Evolutionary conservation across 2,329 filamentous ascomycete genomes (phyloP), one percentile per base, ranked within the genome.

Genomic region (Zasmidium cellare): DNA sequence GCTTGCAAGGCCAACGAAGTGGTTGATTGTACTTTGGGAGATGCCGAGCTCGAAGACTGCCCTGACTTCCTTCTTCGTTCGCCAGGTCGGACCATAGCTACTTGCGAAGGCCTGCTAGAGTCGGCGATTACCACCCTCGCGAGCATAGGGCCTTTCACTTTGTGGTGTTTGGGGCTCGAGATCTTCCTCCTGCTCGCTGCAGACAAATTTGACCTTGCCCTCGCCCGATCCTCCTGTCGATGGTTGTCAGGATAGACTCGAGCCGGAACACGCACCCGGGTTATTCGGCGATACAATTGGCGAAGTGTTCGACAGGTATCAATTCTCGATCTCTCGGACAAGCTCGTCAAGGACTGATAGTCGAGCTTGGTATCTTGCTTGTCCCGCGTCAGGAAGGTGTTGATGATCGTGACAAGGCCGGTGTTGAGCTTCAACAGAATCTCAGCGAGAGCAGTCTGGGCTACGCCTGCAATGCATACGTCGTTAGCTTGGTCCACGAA

Each of bases 361-460:
- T 80, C 77, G 19, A 79, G 65, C 19, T 63, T 45, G 3, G 57
- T 44, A 24, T 65, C 62, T 41, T 66, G 61, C 55, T 72, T 74
- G 55, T 75, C 72, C 57, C 71, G 69, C 23, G 72, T 68, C 38
- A 80, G 62, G 55, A 80, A 80, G 2, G 75, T 67, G 19, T 76
- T 69, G 53, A 80, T 79, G 63, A 80, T 79, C 56, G 68, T 66
- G 7, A 80, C 76, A 3, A 80, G 73, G 41, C 78, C 77, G 18
- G 76, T 77, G 59, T 80, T 80, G 24, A 80, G 67, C 59, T 72
- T 77, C 56, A 80, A 72, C 22, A 80, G 62, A 18, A 77, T 76
- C 59, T 76, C 76, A 11, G 76, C 75, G 19, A 80, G 76, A n/a
- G 73, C 75, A 2, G 74, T 74, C 57, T 79, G 77, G 16, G 77